Conservation (phyloP, 139 green algal species). For the Trebouxia sp. region DNA sequence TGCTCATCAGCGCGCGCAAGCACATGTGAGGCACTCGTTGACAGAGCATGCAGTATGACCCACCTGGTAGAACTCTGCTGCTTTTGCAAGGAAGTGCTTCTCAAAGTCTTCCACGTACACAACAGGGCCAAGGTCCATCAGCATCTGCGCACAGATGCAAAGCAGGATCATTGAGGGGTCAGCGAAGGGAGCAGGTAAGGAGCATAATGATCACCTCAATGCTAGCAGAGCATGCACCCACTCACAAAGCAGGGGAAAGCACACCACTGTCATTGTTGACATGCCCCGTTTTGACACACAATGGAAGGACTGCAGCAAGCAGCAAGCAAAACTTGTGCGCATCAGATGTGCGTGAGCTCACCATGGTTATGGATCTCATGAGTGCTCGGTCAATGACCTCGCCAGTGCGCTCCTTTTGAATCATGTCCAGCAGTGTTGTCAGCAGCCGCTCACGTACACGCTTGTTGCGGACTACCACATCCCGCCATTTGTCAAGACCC, state of each 20-base stretch:
- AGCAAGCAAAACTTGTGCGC: no score
- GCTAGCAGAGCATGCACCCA: no score
- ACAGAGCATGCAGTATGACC: no score
- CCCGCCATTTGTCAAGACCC: conserved; percentile 91
- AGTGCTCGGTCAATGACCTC: conserved; percentile 85
- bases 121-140: conserved; percentile 83
- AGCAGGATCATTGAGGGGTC: no score
- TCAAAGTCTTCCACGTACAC: conserved; percentile 95
- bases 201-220: no score
- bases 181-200: no score
- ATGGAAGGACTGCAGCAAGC: no score
- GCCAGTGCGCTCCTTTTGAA: conserved; percentile 78
- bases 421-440: conserved; percentile 71
- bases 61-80: conserved; percentile 89
- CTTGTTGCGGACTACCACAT: conserved; percentile 77
- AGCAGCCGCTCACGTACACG: conserved; percentile 76
- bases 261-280: no score
- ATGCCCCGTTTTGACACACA: no score
- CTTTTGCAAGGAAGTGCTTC: conserved; percentile 78
- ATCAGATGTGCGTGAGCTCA: conserved; percentile 6
- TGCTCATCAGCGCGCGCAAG: no score
- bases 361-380: conserved; percentile 76
- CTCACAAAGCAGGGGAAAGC: no score
- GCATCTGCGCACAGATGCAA: conserved; percentile 73
- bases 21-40: no score